Percentiles rank a stretch among this genome's conserved stretches.
Evolutionary conservation across 768 basidiomycete genomes (phyloP).

Genomic region (Cystofilobasidium macerans): DNA sequence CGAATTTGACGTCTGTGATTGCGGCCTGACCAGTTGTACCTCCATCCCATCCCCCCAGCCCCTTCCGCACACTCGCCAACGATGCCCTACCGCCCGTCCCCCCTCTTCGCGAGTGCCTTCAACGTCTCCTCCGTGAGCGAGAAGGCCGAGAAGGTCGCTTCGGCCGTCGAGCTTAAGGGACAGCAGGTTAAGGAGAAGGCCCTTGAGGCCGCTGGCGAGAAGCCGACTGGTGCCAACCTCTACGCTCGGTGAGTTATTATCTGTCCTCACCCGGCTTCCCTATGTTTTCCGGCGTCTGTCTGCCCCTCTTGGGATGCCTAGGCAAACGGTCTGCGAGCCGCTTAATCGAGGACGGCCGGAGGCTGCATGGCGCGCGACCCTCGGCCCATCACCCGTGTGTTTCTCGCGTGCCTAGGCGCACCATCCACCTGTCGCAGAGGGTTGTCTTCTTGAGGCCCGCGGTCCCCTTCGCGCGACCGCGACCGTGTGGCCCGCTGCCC

Average conservation of each 20-base stretch:
- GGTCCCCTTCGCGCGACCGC: too few relatives aligned
- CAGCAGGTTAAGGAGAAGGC: constrained; percentile 19
- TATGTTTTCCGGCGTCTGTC: too few relatives aligned
- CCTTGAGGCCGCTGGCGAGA: constrained; percentile 16
- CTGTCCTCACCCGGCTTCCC: neutral
- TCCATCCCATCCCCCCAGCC: neutral
- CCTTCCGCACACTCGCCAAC: neutral
- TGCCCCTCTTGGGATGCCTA: too few relatives aligned
- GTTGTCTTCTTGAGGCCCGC: too few relatives aligned
- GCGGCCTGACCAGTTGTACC: neutral
- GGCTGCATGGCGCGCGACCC: too few relatives aligned
- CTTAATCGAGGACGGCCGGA: too few relatives aligned
- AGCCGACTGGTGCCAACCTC: constrained; percentile 31
- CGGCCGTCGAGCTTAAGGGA: constrained; percentile 23
- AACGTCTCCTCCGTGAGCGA: constrained; percentile 28
- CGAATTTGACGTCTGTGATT: neutral
- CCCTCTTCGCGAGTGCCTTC: constrained; percentile 27
- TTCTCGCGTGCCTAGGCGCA: too few relatives aligned
- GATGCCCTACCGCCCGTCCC: constrained; percentile 21
- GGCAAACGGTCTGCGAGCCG: too few relatives aligned
- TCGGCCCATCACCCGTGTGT: too few relatives aligned
- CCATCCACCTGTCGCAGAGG: too few relatives aligned
- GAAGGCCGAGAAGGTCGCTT: constrained; percentile 24
- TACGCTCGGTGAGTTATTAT: constrained; percentile 29
- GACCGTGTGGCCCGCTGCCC: too few relatives aligned